Evolutionary conservation across 495 filamentous ascomycete genomes (phyloP), one percentile per base, ranked within the genome.

Genomic region (Sordaria brevicollis): DNA sequence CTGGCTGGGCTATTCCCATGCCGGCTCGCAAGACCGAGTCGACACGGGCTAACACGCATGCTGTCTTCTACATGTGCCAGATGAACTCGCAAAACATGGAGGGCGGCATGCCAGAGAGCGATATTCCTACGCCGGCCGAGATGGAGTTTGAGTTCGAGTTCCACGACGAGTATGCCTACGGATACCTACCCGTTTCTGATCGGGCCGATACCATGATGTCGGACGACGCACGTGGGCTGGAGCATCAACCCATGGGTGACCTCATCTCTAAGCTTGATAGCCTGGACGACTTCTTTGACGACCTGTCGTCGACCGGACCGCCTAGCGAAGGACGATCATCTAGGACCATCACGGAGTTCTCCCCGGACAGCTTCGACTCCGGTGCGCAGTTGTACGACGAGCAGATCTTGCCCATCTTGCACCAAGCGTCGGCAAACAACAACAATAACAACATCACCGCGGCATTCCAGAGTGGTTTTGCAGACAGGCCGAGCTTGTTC

Each of bases 1-100:
- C 91, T 3, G 95, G 95, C 7, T 99, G 95, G 95, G 93, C 96
- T 1, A 92, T 99, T 37, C 95, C 96, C 2, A 90, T 94, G 80
- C 95, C 95, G 21, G 94, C 94, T 3, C 89, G 89, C 65, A 92
- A 97, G 79, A 93, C 94, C 3, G 88, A 87, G 65, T 88, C 87
- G 43, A 97, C 94, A 11, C 86, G 94, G 38, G 86, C 89, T 68
- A 98, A 98, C 75, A 94, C 98, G n/a, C 94, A 97, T 74, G 92
- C 93, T 0, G 93, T 95, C 4, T 97, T 97, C 78, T 95, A 97
- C 78, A 96, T 93, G 67, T 97, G 94, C 72, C 87, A 86, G 65
- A 62, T 31, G 49, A 31, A 62, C 13, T 62, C 49, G 5, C 49
- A 62, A 15, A 78, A 73, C 15, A 72, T 77, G 33, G 81, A 84